Evolutionary conservation across 108 stramenopile species (phyloP), one percentile per base, ranked within the genome.

Genomic region (Ochromonas danica): DNA sequence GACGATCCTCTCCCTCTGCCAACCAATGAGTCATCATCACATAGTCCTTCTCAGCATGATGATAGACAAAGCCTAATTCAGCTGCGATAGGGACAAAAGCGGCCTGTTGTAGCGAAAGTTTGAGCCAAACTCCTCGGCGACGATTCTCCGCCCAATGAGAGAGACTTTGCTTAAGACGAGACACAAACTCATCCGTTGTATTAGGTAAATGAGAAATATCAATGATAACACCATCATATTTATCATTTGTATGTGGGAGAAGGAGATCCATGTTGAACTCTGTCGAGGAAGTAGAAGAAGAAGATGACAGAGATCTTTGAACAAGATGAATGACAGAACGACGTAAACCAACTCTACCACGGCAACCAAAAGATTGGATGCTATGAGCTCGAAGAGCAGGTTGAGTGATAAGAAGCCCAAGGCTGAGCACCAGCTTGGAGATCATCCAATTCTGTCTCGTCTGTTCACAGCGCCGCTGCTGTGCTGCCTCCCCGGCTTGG

Each of bases 11-110:
- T 27, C 80, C 81, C 43, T 85, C 83, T 6, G 75, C 83, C 33
- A 85, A 42, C 85, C 85, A 85, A 28, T 83, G 77, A 42, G 35
- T 78, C 83, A 85, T 81, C 85, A 85, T 84, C 40, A 82, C 61
- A 81, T 81, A 82, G 40, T 81, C 79, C 39, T 61, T 61, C 78
- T 85, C 79, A 14, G 83, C 81, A 77, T 85, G 85, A 78, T 85
- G 85, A 40, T 81, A 63, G 42, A 74, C 10, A 62, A 85, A 85
- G 71, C 83, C 83, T 35, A 78, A 81, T 22, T 72, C 71, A 6
- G 70, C 78, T 10, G 84, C 84, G 28, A 84, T 80, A 67, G 84
- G 82, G 17, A 84, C 63, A 79, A 74, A 84, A 40, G 82, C 78
- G 42, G 82, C 79, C 27, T 83, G 80, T 39, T 82, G 79, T 70